phyloP scores from a whole-genome alignment of 2,329 filamentous ascomycete species.

The Diaporthe amygdali region DNA sequence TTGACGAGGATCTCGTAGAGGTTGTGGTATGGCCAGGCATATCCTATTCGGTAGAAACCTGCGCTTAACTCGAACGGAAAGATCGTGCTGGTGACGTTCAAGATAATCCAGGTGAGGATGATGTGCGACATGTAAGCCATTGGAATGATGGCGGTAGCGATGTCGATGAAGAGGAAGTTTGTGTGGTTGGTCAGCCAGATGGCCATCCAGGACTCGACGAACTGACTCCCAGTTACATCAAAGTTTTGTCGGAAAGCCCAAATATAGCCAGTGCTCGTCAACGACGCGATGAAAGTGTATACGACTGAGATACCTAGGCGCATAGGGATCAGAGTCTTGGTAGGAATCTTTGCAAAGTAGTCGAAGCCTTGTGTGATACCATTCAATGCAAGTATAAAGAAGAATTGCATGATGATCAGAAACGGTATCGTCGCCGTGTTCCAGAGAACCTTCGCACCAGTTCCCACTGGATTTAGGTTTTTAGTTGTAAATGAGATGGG shows the following conservation, averaged over 20 bases:
- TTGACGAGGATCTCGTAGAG: constrained; percentile 42
- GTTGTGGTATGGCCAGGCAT: constrained; percentile 41
- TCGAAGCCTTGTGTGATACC: neutral
- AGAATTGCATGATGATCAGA: constrained; percentile 5
- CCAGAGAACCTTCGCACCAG: neutral
- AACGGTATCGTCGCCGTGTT: neutral
- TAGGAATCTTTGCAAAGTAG: neutral
- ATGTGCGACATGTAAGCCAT: constrained; percentile 45
- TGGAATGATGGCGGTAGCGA: constrained; percentile 34
- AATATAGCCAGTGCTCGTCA: neutral
- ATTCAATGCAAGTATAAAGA: constrained; percentile 3
- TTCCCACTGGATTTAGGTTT: neutral
- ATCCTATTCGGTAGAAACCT: constrained; percentile 45
- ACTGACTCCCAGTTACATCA: constrained; percentile 16
- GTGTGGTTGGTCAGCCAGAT: constrained; percentile 47
- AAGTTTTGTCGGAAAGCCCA: neutral
- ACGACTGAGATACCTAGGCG: neutral
- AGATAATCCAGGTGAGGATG: constrained; percentile 47
- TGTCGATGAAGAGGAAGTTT: constrained; percentile 48
- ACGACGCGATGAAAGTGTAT: neutral
- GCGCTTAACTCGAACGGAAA: constrained; percentile 43
- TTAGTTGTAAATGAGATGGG: neutral
- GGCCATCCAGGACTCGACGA: constrained; percentile 34
- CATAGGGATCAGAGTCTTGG: neutral
- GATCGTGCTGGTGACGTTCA: constrained; percentile 43